Base-by-base conservation (phyloP, 2,329 filamentous ascomycete species). In the Pezizomycotina sp. region DNA sequence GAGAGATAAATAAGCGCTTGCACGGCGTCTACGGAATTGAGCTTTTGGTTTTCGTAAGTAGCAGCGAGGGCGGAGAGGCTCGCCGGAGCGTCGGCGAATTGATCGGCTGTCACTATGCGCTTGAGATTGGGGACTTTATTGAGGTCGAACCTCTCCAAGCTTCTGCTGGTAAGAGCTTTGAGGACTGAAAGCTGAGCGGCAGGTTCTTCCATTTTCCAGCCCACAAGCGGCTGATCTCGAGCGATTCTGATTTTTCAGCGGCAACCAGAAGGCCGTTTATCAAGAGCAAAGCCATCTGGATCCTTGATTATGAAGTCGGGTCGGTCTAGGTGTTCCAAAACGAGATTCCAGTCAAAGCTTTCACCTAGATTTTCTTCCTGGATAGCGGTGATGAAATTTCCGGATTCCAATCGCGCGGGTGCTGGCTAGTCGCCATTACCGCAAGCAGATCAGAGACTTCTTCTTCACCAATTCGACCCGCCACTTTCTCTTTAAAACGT, bases 171-270 rank as follows among this genome's bases (percentile, higher is more conserved):
- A 55, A 86, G 93, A 12, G 83, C 83, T 46, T 77, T 77, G 35
- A 95, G 71, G 55, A 95, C 93, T n/a, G 84, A 91, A 22, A 98
- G 62, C 47, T 95, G 86, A 0, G 89, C 81, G 45, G 92, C 74
- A 9, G 70, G 48, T 91, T 71, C 45, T 76, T 72, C 86, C 91
- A 98, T 44, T 71, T 51, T 5, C 84, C 84, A 40, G 84, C 84
- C 84, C 89, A 95, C 14, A 98, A 63, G 24, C 67, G 68, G 55
- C 93, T 83, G 27, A 98, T 77, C 53, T 93, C 81, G 49, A 95
- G 73, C 16, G 62, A 62, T 10, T 67, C 61, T 30, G 69, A 62
- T 6, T 45, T 47, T 29, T 43, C 45, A 23, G 42, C 47, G 6
- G 47, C 49, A 22, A 48, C 43, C 10, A 83, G 60, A 18, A 98